Evolutionary conservation across 2,329 filamentous ascomycete genomes (phyloP).

Genomic region (Scedosporium aurantiacum): DNA sequence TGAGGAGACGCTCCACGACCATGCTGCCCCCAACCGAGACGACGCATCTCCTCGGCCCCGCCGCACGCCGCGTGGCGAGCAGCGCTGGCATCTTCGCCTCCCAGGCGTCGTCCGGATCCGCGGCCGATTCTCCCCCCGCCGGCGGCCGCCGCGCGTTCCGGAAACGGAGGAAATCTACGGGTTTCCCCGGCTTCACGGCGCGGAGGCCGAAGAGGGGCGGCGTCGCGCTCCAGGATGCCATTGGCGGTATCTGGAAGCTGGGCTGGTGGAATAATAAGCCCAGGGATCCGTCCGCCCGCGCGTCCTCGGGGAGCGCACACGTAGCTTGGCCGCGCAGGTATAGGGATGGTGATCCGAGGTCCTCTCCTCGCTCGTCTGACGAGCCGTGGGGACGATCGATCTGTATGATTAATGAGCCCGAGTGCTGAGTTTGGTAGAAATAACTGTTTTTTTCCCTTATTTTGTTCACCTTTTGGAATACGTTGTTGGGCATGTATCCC

Average conservation of each 20-base stretch:
- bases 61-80: slow-evolving; percentile 19
- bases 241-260: slow-evolving; percentile 42
- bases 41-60: slow-evolving; percentile 25
- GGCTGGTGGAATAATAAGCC: slow-evolving; percentile 36
- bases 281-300: not conserved
- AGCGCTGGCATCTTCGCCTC: slow-evolving; percentile 13
- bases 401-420: not conserved
- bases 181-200: slow-evolving; percentile 50
- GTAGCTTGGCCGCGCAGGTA: not conserved
- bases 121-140: slow-evolving; percentile 16
- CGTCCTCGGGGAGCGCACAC: not conserved
- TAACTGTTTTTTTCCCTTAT: not conserved
- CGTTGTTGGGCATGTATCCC: not conserved
- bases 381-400: not conserved
- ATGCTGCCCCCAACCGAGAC: slow-evolving; percentile 29
- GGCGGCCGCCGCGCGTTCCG: slow-evolving; percentile 16
- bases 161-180: slow-evolving; percentile 45
- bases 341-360: not conserved
- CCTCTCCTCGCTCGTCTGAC: not conserved
- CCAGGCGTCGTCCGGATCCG: slow-evolving; percentile 9
- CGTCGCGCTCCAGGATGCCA: slow-evolving; percentile 32
- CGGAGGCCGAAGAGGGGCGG: slow-evolving; percentile 28
- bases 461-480: not conserved
- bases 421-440: not conserved
- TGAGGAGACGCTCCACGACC: slow-evolving; percentile 36